Base-by-base conservation (phyloP, 1,284 basidiomycete species). In the Inonotus hispidus region DNA sequence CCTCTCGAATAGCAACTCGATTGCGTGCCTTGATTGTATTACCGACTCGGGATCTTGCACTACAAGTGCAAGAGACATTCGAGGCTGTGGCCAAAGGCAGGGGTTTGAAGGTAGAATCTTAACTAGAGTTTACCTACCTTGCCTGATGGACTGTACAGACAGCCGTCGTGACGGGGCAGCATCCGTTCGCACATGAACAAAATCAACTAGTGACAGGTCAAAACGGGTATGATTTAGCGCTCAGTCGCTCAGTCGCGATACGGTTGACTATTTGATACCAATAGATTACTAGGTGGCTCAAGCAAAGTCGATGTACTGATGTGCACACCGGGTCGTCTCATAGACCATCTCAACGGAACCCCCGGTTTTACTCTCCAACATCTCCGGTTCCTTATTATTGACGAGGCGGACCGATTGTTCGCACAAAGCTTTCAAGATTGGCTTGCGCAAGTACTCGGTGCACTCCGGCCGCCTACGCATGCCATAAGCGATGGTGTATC, bases 401-500 rank as follows among this genome's bases (percentile, higher is more conserved):
- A 99, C 71, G 97, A 99, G 76, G 97, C 97, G 0, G 97, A 99
- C 71, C 84, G 95, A 23, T 80, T 99, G 2, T 81, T 99, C 3
- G 91, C 91, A 6, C 95, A 98, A 71, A 94, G 92, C 1, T 98
- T 98, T 75, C 94, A 98, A 73, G 90, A 95, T 69, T 99, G 96
- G 96, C 77, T 97, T 1, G 81, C 83, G 11, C 87, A 87, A 68
- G 88, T 97, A 2, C 77, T 95, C 6, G 75, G 81, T 1, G 91
- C 91, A 8, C 88, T 85, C 4, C 81, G 82, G 32, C 82, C 85
- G 16, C 56, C 32, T 45, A 1, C 25, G 8, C 3, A 19, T 6
- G n/a, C 56, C 10, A n/a, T 46, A 7, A 56, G 16, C 19, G 29
- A 35, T n/a, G 41, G 13, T 1, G 37, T 45, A 8, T 46, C 41